Evolutionary conservation across 1,284 basidiomycete genomes (phyloP).

Genomic region (Ustanciosporium gigantosporum): DNA sequence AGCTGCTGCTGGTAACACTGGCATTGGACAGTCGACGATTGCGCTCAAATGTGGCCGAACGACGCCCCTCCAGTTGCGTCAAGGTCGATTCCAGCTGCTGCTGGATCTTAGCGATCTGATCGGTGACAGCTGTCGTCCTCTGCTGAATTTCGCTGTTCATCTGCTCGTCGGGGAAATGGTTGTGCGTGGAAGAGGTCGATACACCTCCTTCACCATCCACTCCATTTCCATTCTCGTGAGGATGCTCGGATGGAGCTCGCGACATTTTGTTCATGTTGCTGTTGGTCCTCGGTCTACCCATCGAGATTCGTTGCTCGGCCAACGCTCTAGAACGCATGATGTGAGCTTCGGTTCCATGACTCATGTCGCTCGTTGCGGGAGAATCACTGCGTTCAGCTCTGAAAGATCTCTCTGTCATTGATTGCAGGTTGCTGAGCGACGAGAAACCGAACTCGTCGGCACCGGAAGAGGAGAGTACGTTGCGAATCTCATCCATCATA

Average conservation of each 20-base stretch:
- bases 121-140: conserved; percentile 49
- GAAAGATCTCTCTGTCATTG: conserved; percentile 22
- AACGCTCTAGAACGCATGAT: conserved; percentile 48
- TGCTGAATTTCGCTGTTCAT: conserved; percentile 56
- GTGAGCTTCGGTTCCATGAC: conserved; percentile 41
- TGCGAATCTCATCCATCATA: conserved; percentile 58
- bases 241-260: conserved; percentile 3
- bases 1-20: conserved; percentile 23
- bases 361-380: conserved; percentile 27
- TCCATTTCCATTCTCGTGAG: not conserved
- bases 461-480: conserved; percentile 31
- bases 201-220: too few relatives aligned
- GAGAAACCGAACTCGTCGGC: conserved; percentile 34
- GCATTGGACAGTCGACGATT: conserved; percentile 27
- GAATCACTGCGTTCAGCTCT: conserved; percentile 12
- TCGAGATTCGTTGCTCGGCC: conserved; percentile 52
- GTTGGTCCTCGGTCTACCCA: conserved; percentile 16
- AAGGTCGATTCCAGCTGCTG: conserved; percentile 55
- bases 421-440: conserved; percentile 39
- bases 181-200: conserved; percentile 6
- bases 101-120: conserved; percentile 55
- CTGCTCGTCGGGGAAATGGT: conserved; percentile 57
- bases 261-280: conserved; percentile 11
- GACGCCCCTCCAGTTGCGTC: conserved; percentile 48
- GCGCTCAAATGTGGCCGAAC: conserved; percentile 42